Evolutionary conservation across 805 yeast genomes (phyloP).

Genomic region (Candida michaelii): DNA sequence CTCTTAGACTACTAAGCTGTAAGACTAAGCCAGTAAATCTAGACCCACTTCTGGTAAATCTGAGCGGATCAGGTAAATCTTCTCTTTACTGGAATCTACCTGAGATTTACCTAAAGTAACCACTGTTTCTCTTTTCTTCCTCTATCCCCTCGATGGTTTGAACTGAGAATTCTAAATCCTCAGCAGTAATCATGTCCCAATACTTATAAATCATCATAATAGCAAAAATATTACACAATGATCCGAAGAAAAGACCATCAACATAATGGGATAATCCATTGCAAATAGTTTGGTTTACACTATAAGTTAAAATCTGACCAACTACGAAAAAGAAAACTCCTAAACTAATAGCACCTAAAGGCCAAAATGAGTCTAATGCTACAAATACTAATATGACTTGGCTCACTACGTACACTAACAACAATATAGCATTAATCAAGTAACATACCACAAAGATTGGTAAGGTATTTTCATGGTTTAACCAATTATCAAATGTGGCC

Average conservation of each 20-base stretch:
- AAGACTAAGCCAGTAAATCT: too few species aligned
- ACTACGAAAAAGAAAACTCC: conserved; percentile 71
- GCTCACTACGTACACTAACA: conserved; percentile 61
- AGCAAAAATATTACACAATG: conserved; percentile 75
- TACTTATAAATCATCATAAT: conserved; percentile 94
- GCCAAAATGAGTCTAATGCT: conserved; percentile 81
- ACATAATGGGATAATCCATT: conserved; percentile 74
- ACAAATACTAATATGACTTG: conserved; percentile 67
- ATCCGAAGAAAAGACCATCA: conserved; percentile 86
- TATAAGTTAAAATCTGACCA: conserved; percentile 80
- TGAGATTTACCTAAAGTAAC: conserved; percentile 4
- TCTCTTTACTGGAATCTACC: too few species aligned
- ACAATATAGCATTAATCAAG: conserved; percentile 65
- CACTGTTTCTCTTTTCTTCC: conserved; percentile 31
- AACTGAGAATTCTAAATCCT: conserved; percentile 90
- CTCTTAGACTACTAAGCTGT: too few species aligned
- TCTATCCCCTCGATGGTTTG: conserved; percentile 39
- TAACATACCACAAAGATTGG: conserved; percentile 71
- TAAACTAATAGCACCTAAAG: conserved; percentile 76
- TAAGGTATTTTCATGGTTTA: conserved; percentile 56
- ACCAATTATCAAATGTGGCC: conserved; percentile 66
- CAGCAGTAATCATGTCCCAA: conserved; percentile 95
- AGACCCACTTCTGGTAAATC: too few species aligned
- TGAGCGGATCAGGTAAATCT: too few species aligned
- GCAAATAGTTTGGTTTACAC: conserved; percentile 66